Conservation (phyloP, 2,329 filamentous ascomycete genomes). For the Xylariomycetidae sp. region DNA sequence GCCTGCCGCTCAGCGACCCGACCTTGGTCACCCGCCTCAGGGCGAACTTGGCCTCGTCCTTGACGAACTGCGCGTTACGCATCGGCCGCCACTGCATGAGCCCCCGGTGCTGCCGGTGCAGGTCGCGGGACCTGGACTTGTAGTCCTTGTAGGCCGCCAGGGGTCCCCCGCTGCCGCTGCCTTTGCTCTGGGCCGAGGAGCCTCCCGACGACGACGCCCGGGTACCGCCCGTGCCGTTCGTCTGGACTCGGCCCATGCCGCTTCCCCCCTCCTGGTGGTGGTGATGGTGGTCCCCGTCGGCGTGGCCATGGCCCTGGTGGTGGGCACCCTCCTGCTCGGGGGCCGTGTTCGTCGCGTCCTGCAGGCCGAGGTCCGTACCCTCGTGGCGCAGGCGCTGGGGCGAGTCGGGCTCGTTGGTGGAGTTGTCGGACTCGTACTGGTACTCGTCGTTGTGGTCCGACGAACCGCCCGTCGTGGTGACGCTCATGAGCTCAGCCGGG, state of each 20-base stretch:
- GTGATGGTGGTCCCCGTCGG: neutral
- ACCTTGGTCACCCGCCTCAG: constrained; percentile 71
- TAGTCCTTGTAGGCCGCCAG: constrained; percentile 58
- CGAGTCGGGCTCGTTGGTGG: constrained; percentile 30
- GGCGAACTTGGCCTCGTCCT: constrained; percentile 79
- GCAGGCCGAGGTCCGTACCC: constrained; percentile 26
- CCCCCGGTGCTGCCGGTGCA: constrained; percentile 82
- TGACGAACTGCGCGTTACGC: constrained; percentile 79
- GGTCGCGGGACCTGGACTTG: constrained; percentile 63
- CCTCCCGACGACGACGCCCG: constrained; percentile 2
- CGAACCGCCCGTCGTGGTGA: constrained; percentile 10
- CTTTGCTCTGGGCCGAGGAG: constrained; percentile 28
- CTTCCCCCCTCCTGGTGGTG: neutral
- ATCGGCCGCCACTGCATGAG: constrained; percentile 95
- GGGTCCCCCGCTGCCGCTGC: constrained; percentile 45
- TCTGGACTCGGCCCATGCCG: constrained; percentile 4
- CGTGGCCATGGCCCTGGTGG: no score
- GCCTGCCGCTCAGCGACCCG: constrained; percentile 71
- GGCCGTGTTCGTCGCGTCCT: constrained; percentile 32
- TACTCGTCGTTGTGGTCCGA: constrained; percentile 21
- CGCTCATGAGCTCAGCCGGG: constrained; percentile 48
- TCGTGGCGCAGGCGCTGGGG: constrained; percentile 17
- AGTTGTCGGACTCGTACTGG: constrained; percentile 32
- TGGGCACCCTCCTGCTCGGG: neutral
- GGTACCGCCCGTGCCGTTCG: constrained; percentile 9